These are phyloP conservation scores for Phialocephala subalpina DNA, from an alignment of 2,329 filamentous ascomycete genomes.

Conservation along the genomic window DNA sequence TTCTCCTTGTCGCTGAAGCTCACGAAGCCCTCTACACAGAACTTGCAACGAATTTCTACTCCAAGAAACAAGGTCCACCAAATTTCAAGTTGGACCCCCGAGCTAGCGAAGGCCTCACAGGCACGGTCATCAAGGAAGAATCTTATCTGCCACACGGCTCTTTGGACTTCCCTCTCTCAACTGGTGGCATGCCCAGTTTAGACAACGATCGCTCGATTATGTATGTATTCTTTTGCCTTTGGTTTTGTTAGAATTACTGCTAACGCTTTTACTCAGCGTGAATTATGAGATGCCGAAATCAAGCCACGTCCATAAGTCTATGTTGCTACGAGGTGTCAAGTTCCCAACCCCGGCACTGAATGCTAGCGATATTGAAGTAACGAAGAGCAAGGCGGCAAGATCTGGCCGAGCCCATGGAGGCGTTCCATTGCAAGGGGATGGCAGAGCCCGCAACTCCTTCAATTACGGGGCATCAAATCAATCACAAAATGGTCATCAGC, in stretches of 20 bases:
- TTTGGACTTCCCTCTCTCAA: conserved; percentile 79
- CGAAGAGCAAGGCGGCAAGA: conserved; percentile 70
- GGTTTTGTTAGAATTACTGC: neutral
- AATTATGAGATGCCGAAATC: conserved; percentile 83
- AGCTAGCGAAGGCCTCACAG: conserved; percentile 79
- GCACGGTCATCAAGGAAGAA: conserved; percentile 82
- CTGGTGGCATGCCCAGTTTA: conserved; percentile 75
- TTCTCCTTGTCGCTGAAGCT: conserved; percentile 82
- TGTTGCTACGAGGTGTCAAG: conserved; percentile 86
- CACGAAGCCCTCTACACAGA: conserved; percentile 85
- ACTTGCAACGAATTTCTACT: conserved; percentile 86
- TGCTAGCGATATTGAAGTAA: conserved; percentile 75
- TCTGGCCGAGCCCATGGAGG: conserved; percentile 76
- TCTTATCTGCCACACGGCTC: conserved; percentile 85
- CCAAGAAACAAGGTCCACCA: conserved; percentile 77
- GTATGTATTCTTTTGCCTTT: conserved; percentile 56
- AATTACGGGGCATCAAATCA: conserved; percentile 56
- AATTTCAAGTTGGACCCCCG: conserved; percentile 78
- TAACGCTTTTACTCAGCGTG: conserved; percentile 64
- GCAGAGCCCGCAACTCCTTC: conserved; percentile 57
- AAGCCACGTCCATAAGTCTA: conserved; percentile 84
- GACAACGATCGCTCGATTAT: conserved; percentile 88
- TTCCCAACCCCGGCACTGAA: conserved; percentile 77
- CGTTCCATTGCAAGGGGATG: conserved; percentile 62
- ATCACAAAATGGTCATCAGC: conserved; percentile 30